These are phyloP conservation scores for Odontarrhena argentea DNA, from an alignment of 345 rosid genomes.

Conservation along the genomic window DNA sequence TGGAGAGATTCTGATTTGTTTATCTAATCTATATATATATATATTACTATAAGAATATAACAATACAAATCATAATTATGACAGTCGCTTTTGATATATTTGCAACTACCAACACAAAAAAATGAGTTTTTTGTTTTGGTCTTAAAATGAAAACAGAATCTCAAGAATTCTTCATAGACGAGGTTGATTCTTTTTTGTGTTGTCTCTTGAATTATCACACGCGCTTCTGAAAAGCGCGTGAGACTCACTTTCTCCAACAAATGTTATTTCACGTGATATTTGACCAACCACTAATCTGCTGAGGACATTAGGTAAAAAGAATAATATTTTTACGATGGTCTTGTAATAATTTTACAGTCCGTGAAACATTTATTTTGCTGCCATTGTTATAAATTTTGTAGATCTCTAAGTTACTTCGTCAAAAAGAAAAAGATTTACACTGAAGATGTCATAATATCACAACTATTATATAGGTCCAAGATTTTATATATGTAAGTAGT, in stretches of 20 bases:
- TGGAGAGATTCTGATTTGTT: conserved; percentile 34
- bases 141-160: conserved; percentile 37
- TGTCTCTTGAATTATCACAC: conserved; percentile 14
- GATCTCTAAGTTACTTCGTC: not conserved
- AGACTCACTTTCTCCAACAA: conserved; percentile 24
- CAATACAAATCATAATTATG: conserved; percentile 33
- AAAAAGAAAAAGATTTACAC: too few relatives aligned
- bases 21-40: not conserved
- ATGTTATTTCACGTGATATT: conserved; percentile 18
- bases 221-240: conserved; percentile 11
- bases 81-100: conserved; percentile 20
- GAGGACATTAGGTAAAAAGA: not conserved
- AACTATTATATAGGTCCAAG: too few relatives aligned
- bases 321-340: not conserved
- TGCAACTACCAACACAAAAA: conserved; percentile 18
- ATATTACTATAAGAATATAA: too few relatives aligned
- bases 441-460: too few relatives aligned
- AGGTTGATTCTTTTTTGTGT: conserved; percentile 38
- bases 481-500: too few relatives aligned
- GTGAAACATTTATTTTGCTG: conserved; percentile 5
- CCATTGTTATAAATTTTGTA: not conserved
- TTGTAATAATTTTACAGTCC: not conserved
- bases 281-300: conserved; percentile 1
- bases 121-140: conserved; percentile 27
- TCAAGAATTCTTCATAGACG: conserved; percentile 38